Conservation (phyloP, 331 rosid genomes). For the Rhamnella rubrinervis region DNA sequence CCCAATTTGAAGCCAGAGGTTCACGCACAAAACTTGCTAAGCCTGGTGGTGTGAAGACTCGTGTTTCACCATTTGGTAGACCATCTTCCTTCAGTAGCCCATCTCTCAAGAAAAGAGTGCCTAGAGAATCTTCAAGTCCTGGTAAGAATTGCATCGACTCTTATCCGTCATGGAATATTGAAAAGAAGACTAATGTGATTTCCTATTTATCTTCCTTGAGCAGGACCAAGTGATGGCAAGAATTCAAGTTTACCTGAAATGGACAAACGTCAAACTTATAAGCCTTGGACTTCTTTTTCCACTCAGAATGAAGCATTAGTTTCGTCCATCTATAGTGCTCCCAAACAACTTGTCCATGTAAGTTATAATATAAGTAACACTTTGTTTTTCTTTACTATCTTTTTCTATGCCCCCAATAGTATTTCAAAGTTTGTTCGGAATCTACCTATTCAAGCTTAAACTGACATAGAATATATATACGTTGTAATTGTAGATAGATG, state of each 20-base stretch:
- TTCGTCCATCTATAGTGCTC: constrained; percentile 5
- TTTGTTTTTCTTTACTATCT: neutral
- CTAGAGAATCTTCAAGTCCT: too few relatives aligned
- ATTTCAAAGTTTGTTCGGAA: too few relatives aligned
- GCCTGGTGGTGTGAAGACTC: constrained; percentile 1
- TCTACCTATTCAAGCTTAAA: too few relatives aligned
- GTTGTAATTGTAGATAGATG: constrained; percentile 32
- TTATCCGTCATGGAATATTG: neutral
- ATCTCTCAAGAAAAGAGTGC: neutral
- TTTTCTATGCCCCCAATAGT: too few relatives aligned
- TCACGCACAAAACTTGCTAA: constrained; percentile 6
- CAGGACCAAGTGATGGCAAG: constrained; percentile 26
- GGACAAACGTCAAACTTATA: constrained; percentile 11
- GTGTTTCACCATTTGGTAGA: constrained; percentile 14
- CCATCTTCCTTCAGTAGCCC: neutral
- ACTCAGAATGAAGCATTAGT: constrained; percentile 8
- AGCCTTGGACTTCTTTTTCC: constrained; percentile 17
- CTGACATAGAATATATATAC: neutral
- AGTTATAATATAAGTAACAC: constrained; percentile 1
- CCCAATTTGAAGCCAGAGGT: neutral
- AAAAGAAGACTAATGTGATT: constrained; percentile 3
- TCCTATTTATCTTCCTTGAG: neutral
- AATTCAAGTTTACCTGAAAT: neutral
- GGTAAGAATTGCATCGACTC: neutral
- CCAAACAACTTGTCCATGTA: constrained; percentile 22